Evolutionary conservation across 169 alveolate species (phyloP), one percentile per base, ranked within the genome.

Genomic region (Plasmodium inui): DNA sequence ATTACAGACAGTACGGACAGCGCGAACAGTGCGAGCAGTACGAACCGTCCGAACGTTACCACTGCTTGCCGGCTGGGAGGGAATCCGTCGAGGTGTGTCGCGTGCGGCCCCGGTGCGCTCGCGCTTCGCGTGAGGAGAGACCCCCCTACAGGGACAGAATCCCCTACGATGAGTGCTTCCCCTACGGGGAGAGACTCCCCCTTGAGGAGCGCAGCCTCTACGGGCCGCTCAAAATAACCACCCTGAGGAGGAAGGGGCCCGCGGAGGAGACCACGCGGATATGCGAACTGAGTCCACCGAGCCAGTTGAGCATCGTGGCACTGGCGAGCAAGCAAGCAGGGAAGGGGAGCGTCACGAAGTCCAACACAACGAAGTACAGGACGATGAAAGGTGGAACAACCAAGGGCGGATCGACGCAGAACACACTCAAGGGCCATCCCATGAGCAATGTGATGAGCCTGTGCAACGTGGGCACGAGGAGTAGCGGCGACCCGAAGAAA

Each of bases 71-170:
- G 10, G 26, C 46, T 2, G 17, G 12, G 55, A 26, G 26, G 28
- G 30, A 78, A 78, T n/a, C 55, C 55, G 84, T 78, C 84, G 14
- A 50, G 61, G 61, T 50, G 61, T 50, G 61, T 22, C 61, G 61
- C 22, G 61, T 50, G 61, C 61, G 22, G 22, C 22, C 61, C 61
- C n/a, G 22, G 61, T 3, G 55, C 0, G n/a, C 3, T 17, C 61
- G 4, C 19, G 17, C 22, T 22, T 2, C 61, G 8, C 61, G 61
- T 50, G 61, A 50, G 55, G 55, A 44, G 8, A 14, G 7, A 0
- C 1, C 44, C 44, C 44, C 50, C 50, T 41, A 41, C 50, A 7
- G 14, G 14, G 50, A 41, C 0, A 7, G 12, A 3, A 44, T 12
- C 17, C 55, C 55, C 1, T 44, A 44, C 3, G 55, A 12, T 1